Conservation (phyloP, 208 protist genomes). For the Crithidia mellificae region DNA sequence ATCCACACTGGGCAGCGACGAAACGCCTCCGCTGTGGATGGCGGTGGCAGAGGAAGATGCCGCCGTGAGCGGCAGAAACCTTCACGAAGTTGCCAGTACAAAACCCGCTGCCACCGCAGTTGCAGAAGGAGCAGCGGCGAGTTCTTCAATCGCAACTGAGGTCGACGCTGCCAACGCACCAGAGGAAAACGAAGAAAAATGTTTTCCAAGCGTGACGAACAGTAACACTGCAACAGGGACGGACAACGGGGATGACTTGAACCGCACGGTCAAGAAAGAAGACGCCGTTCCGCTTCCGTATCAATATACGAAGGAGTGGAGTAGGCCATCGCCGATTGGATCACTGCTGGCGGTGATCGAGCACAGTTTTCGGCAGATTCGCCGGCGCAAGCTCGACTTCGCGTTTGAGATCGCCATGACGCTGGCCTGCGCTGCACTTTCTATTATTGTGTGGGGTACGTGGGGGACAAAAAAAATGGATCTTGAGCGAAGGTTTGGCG, state of each 20-base stretch:
- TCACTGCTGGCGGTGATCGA: background rate
- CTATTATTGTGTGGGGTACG: background rate
- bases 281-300: background rate
- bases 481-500: background rate
- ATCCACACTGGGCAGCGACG: background rate
- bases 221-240: background rate
- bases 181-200: background rate
- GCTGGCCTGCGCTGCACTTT: background rate
- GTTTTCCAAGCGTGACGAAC: background rate
- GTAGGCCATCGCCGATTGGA: background rate
- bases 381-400: conserved; percentile 1
- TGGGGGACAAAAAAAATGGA: background rate
- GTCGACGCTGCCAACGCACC: background rate
- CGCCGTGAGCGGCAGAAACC: background rate
- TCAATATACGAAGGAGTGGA: background rate
- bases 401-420: conserved; percentile 9
- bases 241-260: background rate
- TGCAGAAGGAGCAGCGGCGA: background rate
- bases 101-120: background rate
- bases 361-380: background rate
- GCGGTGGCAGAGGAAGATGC: background rate
- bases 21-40: background rate
- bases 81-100: background rate
- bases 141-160: background rate
- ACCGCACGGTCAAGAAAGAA: background rate